These are phyloP conservation scores for Suhomyces atakaporum DNA, from an alignment of 1,139 yeast species.

Conservation along the genomic window DNA sequence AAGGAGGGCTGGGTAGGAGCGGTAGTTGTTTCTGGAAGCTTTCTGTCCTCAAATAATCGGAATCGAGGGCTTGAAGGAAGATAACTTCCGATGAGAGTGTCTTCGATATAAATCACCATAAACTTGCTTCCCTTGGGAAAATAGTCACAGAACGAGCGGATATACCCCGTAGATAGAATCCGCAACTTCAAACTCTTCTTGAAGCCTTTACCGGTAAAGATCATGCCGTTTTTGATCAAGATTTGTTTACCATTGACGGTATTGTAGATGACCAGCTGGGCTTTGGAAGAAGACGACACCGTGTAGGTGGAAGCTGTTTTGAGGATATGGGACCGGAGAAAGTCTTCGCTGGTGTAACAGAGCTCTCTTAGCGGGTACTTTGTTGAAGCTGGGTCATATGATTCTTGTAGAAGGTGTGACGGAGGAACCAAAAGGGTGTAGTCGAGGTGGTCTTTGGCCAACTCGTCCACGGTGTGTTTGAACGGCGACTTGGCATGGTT, in stretches of 20 bases:
- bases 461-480: constrained; percentile 45
- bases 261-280: constrained; percentile 47
- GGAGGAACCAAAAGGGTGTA: constrained; percentile 67
- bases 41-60: constrained; percentile 3
- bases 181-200: constrained; percentile 46
- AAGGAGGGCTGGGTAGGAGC: no score
- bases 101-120: constrained; percentile 54
- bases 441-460: constrained; percentile 45
- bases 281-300: constrained; percentile 41
- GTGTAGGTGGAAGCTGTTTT: constrained; percentile 36
- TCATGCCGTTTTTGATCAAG: constrained; percentile 54
- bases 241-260: constrained; percentile 65
- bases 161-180: constrained; percentile 45
- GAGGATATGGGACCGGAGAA: constrained; percentile 69
- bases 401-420: constrained; percentile 49
- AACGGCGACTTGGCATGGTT: constrained; percentile 53
- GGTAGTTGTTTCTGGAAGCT: no score
- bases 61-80: constrained; percentile 2
- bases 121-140: constrained; percentile 52
- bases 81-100: constrained; percentile 45
- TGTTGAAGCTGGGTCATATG: constrained; percentile 47
- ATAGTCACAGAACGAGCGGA: constrained; percentile 49
- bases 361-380: constrained; percentile 51
- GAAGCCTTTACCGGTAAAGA: constrained; percentile 62
- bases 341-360: constrained; percentile 62